These are phyloP conservation scores for Skeletonema grethae DNA, from an alignment of 108 stramenopile species.

Conservation along the genomic window DNA sequence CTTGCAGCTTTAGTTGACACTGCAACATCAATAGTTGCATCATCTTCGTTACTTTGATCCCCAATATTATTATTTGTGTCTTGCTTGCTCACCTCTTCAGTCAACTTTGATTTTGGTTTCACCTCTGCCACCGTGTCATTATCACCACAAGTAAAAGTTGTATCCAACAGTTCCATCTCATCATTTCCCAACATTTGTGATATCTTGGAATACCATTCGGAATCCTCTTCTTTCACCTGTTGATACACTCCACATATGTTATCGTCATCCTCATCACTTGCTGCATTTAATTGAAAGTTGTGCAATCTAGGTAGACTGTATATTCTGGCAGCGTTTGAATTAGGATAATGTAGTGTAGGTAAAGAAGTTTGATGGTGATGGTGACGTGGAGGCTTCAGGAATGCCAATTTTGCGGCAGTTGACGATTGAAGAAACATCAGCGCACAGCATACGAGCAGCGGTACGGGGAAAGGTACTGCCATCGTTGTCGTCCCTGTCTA, in stretches of 20 bases:
- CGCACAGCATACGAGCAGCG: not conserved
- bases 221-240: slow-evolving; percentile 50
- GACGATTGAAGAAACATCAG: not conserved
- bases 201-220: slow-evolving; percentile 46
- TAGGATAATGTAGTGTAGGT: not conserved
- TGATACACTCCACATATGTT: slow-evolving; percentile 38
- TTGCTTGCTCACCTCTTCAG: not conserved
- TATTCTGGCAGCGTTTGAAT: not conserved
- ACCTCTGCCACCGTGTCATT: not conserved
- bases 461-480: not conserved
- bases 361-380: not conserved
- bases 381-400: slow-evolving; percentile 2
- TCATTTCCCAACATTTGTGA: slow-evolving; percentile 37
- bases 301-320: not conserved
- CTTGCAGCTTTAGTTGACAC: not conserved
- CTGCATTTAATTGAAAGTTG: not conserved
- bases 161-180: slow-evolving; percentile 3
- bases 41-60: not conserved
- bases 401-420: not conserved
- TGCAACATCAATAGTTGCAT: not conserved
- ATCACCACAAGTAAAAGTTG: not conserved
- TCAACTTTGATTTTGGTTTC: not conserved
- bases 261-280: slow-evolving; percentile 10
- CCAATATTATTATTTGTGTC: not conserved
- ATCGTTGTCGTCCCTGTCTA: slow-evolving; percentile 3